Evolutionary conservation across 83 land plant genomes (phyloP), one percentile per base, ranked within the genome.

Genomic region (Diphasiastrum complanatum): DNA sequence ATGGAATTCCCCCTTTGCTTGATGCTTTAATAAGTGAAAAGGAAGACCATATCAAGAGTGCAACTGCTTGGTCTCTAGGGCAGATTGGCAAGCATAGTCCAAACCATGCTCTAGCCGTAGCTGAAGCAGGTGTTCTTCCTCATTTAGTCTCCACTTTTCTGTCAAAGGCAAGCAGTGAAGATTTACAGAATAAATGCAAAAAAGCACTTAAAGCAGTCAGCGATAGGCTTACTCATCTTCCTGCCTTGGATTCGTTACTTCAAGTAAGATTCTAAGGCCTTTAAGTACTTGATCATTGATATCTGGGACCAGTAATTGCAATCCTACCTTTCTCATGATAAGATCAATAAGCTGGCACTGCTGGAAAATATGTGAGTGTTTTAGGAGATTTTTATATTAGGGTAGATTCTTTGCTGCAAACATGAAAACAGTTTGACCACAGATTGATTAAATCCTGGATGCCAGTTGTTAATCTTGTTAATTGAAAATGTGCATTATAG

Each of bases 1-100:
- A 65, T 29, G 76, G 64, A n/a, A 23, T 73, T 1, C 70, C 64
- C 8, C 50, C 76, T 4, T 23, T 73, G 8, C 35, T 59, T 6
- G 64, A 60, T 43, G 71, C 71, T 6, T 55, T 73, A 2, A 36
- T 32, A 16, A 66, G 66, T 48, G 76, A 73, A 45, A 25, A 28
- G 20, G 70, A 73, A 35, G 76, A 73, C 20, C 76, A 73, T 37
- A 60, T 73, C 31, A 55, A 66, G 31, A 65, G 76, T 33, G 76
- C 76, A 1, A 73, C 65, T 51, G 76, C 76, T 11, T 73, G 76
- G 76, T 58, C 76, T n/a, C 47, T 73, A 11, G 76, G 76, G 1
- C 76, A 73, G 41, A 65, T 73, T 29, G 71, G 76, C 28, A 73
- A 47, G 54, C 76, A 73, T 47, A 48, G 36, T 12, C 47, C 70